Evolutionary conservation across 2,329 filamentous ascomycete genomes (phyloP).

Genomic region (Decorospora gaudefroyi): DNA sequence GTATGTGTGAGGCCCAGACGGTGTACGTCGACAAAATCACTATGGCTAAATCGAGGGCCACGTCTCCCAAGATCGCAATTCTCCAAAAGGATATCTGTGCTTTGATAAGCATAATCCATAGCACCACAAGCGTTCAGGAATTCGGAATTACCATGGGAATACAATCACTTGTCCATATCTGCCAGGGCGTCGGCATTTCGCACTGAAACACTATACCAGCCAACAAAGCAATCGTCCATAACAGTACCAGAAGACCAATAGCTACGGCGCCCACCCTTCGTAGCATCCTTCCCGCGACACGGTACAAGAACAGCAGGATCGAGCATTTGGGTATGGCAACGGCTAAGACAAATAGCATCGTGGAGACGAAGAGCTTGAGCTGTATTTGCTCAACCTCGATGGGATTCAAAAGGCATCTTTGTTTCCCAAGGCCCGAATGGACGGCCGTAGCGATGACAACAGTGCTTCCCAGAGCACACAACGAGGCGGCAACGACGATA

Average conservation of each 20-base stretch:
- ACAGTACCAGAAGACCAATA: conserved; percentile 18
- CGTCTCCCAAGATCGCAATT: conserved; percentile 23
- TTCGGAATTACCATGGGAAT: conserved; percentile 26
- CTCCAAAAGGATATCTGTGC: conserved; percentile 28
- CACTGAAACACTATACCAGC: conserved; percentile 31
- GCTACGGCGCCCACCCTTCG: conserved; percentile 19
- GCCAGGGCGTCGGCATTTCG: conserved; percentile 32
- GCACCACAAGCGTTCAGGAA: too few species aligned
- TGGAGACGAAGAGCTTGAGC: conserved; percentile 28
- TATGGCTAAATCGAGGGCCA: conserved; percentile 24
- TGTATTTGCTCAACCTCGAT: conserved; percentile 18
- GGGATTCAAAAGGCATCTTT: conserved; percentile 15
- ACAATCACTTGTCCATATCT: conserved; percentile 28
- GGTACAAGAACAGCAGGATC: conserved; percentile 26
- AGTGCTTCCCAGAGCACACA: conserved; percentile 32
- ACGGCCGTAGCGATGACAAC: conserved; percentile 29
- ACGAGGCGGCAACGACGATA: conserved; percentile 23
- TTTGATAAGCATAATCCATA: neutral
- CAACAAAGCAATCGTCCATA: conserved; percentile 28
- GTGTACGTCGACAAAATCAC: conserved; percentile 24
- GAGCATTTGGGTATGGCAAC: conserved; percentile 34
- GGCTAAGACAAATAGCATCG: conserved; percentile 29
- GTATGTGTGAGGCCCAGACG: conserved; percentile 24
- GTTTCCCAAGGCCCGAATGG: conserved; percentile 26
- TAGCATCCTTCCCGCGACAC: conserved; percentile 18